Percentiles rank a stretch among this genome's conserved stretches.
phyloP scores from a whole-genome alignment of 345 rosid genomes.

The Corchorus olitorius region DNA sequence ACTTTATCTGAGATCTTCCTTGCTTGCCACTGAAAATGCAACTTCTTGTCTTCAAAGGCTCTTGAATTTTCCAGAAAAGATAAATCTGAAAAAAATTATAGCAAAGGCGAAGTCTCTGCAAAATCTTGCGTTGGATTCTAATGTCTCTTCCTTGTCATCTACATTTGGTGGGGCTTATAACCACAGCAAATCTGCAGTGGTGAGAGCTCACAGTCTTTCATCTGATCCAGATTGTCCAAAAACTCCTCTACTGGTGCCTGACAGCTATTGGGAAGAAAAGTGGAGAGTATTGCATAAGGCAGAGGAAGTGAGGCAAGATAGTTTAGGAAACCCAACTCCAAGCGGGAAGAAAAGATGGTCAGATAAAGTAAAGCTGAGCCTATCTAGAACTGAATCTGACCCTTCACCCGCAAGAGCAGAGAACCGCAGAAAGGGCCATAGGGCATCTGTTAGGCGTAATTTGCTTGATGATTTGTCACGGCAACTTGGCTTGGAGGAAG shows the following conservation, averaged over 20 bases:
- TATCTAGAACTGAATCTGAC: conserved; percentile 76
- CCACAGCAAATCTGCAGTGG: conserved; percentile 40
- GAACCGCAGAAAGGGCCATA: conserved; percentile 35
- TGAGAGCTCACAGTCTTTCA: conserved; percentile 53
- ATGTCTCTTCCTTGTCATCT: conserved; percentile 27
- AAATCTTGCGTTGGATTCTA: conserved; percentile 56
- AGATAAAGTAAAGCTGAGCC: conserved; percentile 54
- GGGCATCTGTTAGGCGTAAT: conserved; percentile 55
- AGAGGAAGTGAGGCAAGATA: conserved; percentile 51
- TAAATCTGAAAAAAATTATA: conserved; percentile 61
- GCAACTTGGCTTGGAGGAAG: conserved; percentile 57
- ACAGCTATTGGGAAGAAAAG: conserved; percentile 95
- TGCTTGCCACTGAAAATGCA: conserved; percentile 90
- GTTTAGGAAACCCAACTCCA: conserved; percentile 42
- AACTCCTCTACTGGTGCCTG: conserved; percentile 64
- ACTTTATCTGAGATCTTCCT: conserved; percentile 75
- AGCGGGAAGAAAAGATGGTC: conserved; percentile 71
- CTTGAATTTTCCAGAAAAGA: conserved; percentile 74
- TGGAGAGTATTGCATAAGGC: conserved; percentile 80
- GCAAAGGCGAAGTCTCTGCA: conserved; percentile 79
- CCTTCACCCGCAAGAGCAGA: conserved; percentile 50
- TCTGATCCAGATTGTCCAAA: conserved; percentile 60
- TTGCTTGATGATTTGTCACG: conserved; percentile 75
- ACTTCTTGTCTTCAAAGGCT: conserved; percentile 91
- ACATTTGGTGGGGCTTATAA: conserved; percentile 36